Percentiles rank a stretch among this genome's conserved stretches.
These are phyloP conservation scores for Alternaria sp. DNA, from an alignment of 2,329 filamentous ascomycete genomes.

Conservation along the genomic window DNA sequence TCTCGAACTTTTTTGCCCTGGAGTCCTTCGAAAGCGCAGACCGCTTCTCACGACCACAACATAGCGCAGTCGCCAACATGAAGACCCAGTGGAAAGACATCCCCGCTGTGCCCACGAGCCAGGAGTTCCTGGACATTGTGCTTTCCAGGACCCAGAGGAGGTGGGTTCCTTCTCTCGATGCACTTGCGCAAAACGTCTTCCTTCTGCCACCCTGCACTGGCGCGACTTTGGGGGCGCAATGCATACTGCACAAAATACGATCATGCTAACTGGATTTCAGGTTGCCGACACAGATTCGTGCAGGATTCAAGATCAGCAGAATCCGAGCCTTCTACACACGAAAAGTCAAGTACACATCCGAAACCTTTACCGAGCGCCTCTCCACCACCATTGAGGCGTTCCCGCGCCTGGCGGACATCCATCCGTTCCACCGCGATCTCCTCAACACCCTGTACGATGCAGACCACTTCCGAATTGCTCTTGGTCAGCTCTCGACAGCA, in stretches of 20 bases:
- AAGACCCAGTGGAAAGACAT: slow-evolving; percentile 67
- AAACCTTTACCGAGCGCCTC: slow-evolving; percentile 96
- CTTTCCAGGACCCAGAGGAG: slow-evolving; percentile 69
- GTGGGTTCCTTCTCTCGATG: slow-evolving; percentile 19
- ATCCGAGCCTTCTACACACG: slow-evolving; percentile 96
- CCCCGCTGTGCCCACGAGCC: slow-evolving; percentile 85
- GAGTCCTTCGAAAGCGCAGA: slow-evolving; percentile 24
- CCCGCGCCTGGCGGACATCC: slow-evolving; percentile 90
- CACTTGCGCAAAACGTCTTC: slow-evolving; percentile 13
- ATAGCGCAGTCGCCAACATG: slow-evolving; percentile 41
- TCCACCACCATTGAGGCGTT: slow-evolving; percentile 86
- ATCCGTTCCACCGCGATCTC: slow-evolving; percentile 88
- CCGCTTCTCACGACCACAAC: slow-evolving; percentile 25
- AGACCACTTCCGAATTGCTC: slow-evolving; percentile 81
- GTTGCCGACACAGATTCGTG: slow-evolving; percentile 92
- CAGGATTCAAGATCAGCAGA: slow-evolving; percentile 94
- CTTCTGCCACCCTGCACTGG: slow-evolving; percentile 26
- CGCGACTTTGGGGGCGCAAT: slow-evolving; percentile 71
- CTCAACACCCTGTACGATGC: slow-evolving; percentile 89
- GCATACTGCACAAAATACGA: neutral
- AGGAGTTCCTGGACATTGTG: slow-evolving; percentile 98
- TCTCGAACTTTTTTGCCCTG: slow-evolving; percentile 27
- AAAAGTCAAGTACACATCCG: slow-evolving; percentile 93
- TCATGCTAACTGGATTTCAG: slow-evolving; percentile 53
- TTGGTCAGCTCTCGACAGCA: slow-evolving; percentile 93